Conservation (phyloP, 2,329 filamentous ascomycete genomes). For the Lachnellula willkommii region DNA sequence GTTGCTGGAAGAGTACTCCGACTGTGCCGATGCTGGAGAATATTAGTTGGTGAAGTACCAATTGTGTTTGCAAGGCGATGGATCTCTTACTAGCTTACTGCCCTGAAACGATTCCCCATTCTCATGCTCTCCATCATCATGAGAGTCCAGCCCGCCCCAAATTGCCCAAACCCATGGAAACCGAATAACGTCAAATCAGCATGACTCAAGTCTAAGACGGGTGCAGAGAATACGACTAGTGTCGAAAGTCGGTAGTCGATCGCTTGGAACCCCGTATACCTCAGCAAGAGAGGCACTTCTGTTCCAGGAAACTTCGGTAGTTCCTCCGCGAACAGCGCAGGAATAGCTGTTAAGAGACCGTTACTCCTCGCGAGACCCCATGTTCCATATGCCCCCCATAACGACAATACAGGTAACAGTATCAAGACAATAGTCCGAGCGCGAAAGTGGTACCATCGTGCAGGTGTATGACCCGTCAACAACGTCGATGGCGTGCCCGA, state of each 20-base stretch:
- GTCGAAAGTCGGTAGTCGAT: conserved; percentile 21
- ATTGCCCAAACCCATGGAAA: conserved; percentile 24
- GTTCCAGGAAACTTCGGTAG: conserved; percentile 17
- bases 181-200: conserved; percentile 18
- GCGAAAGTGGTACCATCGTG: conserved; percentile 10
- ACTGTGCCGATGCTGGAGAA: background rate
- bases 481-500: background rate
- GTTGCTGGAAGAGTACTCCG: background rate
- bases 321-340: conserved; percentile 6
- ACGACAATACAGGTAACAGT: conserved; percentile 19
- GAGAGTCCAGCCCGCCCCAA: conserved; percentile 26
- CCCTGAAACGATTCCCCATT: conserved; percentile 33
- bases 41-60: conserved; percentile 39
- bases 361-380: conserved; percentile 15
- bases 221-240: conserved; percentile 26
- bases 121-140: conserved; percentile 42
- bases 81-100: background rate
- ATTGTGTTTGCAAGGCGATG: conserved; percentile 17
- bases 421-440: conserved; percentile 16
- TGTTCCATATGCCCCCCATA: conserved; percentile 16
- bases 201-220: conserved; percentile 15
- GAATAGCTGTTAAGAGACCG: conserved; percentile 19
- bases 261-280: conserved; percentile 19
- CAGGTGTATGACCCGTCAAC: background rate
- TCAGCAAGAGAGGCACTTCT: conserved; percentile 13